Evolutionary conservation across 805 yeast genomes (phyloP), one percentile per base, ranked within the genome.

Genomic region (Lachancea sp.): DNA sequence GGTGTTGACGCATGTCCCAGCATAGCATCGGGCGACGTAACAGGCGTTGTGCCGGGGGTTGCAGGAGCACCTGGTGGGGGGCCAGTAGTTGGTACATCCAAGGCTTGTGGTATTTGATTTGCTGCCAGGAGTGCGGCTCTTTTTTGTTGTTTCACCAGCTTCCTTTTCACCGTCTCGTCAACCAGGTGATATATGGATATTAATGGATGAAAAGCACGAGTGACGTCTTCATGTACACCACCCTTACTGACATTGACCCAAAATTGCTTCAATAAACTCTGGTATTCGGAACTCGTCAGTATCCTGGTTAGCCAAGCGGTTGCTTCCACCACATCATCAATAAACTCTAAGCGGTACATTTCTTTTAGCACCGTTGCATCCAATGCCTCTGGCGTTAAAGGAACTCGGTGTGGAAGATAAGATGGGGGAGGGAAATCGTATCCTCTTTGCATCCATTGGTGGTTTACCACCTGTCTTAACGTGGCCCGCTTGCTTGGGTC

Each of bases 381-480:
- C 17, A 60, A 24, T 49, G 52, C 49, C 17, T 58, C 61, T 2
- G 56, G 40, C 2, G 60, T 55, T 25, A 92, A 64, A 2, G 98
- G 98, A 3, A 68, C 62, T 50, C 99, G 72, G 36, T 71, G 72
- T 0, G 97, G 96, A 29, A 92, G 63, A 56, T 80, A 82, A 32
- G 78, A 77, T 8, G 78, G 72, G 1, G 84, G 80, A 0, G 80
- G 74, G 25, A 74, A 74, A 41, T 87, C 96, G 56, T 75, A 88
- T 25, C 96, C 96, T 58, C 80, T 79, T 41, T 72, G 72, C 90
- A 92, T 86, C 98, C 98, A 92, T 1, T 96, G 96, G 54, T 92
- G 97, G 42, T 74, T 71, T 50, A 84, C 71, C 6, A 92, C 84
- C 58, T 88, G 96, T 38, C 71, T 70, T 42, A 92, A 68, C 0